Evolutionary conservation across 805 yeast genomes (phyloP).

Genomic region (Teunomyces atbi): DNA sequence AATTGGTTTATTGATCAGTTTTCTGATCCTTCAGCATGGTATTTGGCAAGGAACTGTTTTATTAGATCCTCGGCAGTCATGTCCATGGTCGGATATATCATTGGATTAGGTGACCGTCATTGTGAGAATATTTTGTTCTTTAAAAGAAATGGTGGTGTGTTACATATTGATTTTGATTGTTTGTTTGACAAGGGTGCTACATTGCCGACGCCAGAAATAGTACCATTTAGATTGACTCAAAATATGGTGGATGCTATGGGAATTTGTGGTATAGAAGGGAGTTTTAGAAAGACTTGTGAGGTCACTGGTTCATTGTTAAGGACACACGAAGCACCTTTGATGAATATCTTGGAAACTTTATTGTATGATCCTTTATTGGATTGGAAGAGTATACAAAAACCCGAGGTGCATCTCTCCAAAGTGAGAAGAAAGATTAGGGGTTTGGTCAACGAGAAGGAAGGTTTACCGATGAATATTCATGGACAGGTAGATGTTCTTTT

Average conservation of each 20-base stretch:
- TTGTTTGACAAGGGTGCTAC: constrained; percentile 83
- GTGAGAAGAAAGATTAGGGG: constrained; percentile 84
- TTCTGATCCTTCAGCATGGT: constrained; percentile 90
- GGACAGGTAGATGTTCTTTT: constrained; percentile 92
- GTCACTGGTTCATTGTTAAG: constrained; percentile 73
- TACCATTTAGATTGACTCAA: constrained; percentile 88
- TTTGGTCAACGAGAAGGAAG: constrained; percentile 70
- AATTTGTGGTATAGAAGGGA: constrained; percentile 83
- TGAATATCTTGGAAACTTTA: constrained; percentile 90
- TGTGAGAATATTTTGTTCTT: constrained; percentile 84
- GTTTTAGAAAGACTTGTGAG: constrained; percentile 82
- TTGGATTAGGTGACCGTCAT: constrained; percentile 96
- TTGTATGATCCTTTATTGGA: constrained; percentile 89
- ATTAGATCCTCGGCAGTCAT: constrained; percentile 87
- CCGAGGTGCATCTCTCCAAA: constrained; percentile 67
- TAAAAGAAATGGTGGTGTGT: constrained; percentile 69
- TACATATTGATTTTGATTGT: constrained; percentile 97
- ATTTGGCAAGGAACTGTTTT: constrained; percentile 68
- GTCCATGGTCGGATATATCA: constrained; percentile 93
- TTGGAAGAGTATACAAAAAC: constrained; percentile 54
- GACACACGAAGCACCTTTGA: constrained; percentile 74
- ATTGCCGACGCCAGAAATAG: constrained; percentile 80
- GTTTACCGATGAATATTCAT: constrained; percentile 81
- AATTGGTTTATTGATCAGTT: constrained; percentile 87
- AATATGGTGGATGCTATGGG: constrained; percentile 91